Percentiles rank a stretch among this genome's conserved stretches.
Conservation (phyloP, 768 basidiomycete genomes). For the Leccinum broughii region DNA sequence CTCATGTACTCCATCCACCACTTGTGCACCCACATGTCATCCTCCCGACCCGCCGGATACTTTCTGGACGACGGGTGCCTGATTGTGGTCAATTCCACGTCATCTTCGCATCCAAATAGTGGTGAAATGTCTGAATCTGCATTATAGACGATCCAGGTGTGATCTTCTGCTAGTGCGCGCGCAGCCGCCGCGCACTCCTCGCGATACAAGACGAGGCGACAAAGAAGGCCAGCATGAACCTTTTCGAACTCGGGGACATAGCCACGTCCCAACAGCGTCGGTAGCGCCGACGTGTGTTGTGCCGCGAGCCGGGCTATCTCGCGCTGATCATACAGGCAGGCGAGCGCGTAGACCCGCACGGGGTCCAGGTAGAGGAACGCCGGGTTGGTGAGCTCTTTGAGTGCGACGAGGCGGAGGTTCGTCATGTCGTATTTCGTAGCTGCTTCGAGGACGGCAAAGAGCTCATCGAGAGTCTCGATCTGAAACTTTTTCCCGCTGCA, state of each 20-base stretch:
- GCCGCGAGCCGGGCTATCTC: constrained; percentile 12
- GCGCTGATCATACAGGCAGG: constrained; percentile 8
- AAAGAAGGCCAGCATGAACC: constrained; percentile 9
- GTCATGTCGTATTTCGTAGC: constrained; percentile 21
- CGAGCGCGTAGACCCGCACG: constrained; percentile 12
- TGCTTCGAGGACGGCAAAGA: constrained; percentile 10
- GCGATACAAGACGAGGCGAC: constrained; percentile 12
- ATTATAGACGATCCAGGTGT: constrained; percentile 6
- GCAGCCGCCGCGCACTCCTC: constrained; percentile 3
- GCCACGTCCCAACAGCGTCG: neutral
- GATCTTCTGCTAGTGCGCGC: constrained; percentile 2
- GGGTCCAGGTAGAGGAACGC: constrained; percentile 9
- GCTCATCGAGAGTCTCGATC: neutral
- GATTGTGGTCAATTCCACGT: neutral
- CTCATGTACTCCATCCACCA: constrained; percentile 22
- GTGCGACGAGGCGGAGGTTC: neutral
- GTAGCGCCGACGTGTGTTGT: constrained; percentile 8
- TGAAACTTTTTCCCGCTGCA: constrained; percentile 1
- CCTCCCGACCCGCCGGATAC: constrained; percentile 3
- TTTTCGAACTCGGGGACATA: constrained; percentile 15
- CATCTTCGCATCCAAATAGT: constrained; percentile 2
- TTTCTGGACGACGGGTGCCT: constrained; percentile 1
- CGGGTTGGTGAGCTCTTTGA: constrained; percentile 5
- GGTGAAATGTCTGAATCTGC: too few species aligned
- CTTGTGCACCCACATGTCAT: neutral